Conservation (phyloP, 2,329 filamentous ascomycete species). For the Diaporthe velutina region DNA sequence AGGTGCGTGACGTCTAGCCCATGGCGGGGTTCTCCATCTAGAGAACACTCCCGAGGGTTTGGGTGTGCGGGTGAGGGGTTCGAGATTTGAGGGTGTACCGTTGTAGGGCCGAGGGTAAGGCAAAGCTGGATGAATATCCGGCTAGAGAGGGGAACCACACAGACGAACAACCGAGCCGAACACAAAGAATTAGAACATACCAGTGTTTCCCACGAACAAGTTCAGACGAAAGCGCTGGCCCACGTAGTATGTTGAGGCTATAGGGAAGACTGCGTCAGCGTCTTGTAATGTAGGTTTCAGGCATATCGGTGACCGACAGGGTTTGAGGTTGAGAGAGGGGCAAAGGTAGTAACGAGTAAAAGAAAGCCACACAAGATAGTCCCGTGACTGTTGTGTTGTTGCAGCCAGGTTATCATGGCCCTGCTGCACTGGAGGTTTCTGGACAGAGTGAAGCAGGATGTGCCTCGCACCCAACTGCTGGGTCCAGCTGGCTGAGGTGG, state of each 20-base stretch:
- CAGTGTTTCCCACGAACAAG: slow-evolving; percentile 24
- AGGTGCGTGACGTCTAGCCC: slow-evolving; percentile 22
- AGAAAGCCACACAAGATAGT: slow-evolving; percentile 20
- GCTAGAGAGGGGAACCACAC: slow-evolving; percentile 16
- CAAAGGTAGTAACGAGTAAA: neutral
- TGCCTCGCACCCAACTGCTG: slow-evolving; percentile 5
- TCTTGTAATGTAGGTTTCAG: slow-evolving; percentile 3
- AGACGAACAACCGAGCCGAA: neutral
- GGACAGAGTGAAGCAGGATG: neutral
- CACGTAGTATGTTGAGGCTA: slow-evolving; percentile 26
- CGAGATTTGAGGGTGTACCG: slow-evolving; percentile 32
- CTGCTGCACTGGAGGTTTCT: neutral
- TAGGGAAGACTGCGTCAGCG: slow-evolving; percentile 33
- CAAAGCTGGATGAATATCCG: slow-evolving; percentile 20
- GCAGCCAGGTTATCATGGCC: neutral
- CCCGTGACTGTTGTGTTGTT: slow-evolving; percentile 27
- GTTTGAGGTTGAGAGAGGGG: neutral
- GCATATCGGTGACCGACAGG: neutral
- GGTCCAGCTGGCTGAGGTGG: slow-evolving; percentile 11
- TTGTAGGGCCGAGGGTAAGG: slow-evolving; percentile 18
- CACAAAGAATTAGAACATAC: slow-evolving; percentile 37
- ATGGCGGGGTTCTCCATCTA: slow-evolving; percentile 29
- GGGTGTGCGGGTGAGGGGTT: slow-evolving; percentile 39
- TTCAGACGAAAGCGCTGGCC: neutral
- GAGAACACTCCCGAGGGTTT: slow-evolving; percentile 38